Conservation (phyloP, 495 filamentous ascomycete species). For the Trichoderma asperelloides region DNA sequence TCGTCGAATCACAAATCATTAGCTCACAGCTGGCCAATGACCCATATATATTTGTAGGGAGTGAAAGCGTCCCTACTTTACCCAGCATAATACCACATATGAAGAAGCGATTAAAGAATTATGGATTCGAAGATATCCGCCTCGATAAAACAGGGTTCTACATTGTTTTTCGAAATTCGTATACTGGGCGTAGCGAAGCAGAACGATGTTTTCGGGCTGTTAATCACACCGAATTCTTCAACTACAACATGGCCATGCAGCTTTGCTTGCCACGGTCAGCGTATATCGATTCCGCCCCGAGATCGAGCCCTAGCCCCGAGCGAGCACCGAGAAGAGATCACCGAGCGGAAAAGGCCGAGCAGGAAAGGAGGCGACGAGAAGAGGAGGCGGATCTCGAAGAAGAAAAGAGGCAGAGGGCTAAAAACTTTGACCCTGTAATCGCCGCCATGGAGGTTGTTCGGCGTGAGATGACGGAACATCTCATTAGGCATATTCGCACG, state of each 20-base stretch:
- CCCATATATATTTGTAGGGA: slow-evolving; percentile 88
- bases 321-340: slow-evolving; percentile 13
- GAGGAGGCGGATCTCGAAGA: slow-evolving; percentile 72
- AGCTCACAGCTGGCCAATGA: slow-evolving; percentile 60
- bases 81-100: slow-evolving; percentile 74
- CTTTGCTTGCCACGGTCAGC: slow-evolving; percentile 42
- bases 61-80: slow-evolving; percentile 81
- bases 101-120: slow-evolving; percentile 74
- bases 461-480: slow-evolving; percentile 71
- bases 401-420: slow-evolving; percentile 74
- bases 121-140: slow-evolving; percentile 64
- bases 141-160: slow-evolving; percentile 84
- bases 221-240: slow-evolving; percentile 75
- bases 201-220: slow-evolving; percentile 64
- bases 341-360: slow-evolving; percentile 47
- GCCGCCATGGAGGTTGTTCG: slow-evolving; percentile 70
- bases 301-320: slow-evolving; percentile 23
- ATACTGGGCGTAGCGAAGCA: slow-evolving; percentile 67
- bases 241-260: slow-evolving; percentile 88
- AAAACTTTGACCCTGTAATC: slow-evolving; percentile 74
- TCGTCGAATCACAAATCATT: slow-evolving; percentile 41
- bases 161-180: slow-evolving; percentile 72
- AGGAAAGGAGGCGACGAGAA: slow-evolving; percentile 39
- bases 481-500: slow-evolving; percentile 77
- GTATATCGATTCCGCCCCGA: background rate